These are phyloP conservation scores for Aspergillus alliaceus DNA, from an alignment of 2,329 filamentous ascomycete species.

Conservation along the genomic window DNA sequence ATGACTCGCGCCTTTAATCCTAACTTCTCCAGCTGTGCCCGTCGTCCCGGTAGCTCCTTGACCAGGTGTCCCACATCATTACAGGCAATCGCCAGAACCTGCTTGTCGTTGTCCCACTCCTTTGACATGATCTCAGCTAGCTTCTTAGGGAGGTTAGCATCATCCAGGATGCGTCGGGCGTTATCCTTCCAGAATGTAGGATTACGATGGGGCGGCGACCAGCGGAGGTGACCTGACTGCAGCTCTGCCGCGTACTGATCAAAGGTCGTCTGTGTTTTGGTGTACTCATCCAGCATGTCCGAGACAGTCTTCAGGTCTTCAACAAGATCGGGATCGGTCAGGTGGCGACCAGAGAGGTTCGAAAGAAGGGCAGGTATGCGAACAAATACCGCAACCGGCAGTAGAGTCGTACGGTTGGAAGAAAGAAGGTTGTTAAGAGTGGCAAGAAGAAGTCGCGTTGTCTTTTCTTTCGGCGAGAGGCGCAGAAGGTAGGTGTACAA, in stretches of 20 bases:
- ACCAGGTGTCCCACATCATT: conserved; percentile 89
- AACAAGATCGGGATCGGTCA: conserved; percentile 50
- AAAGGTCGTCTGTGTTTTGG: conserved; percentile 66
- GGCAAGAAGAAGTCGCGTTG: conserved; percentile 83
- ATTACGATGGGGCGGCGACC: conserved; percentile 88
- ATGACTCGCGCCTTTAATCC: conserved; percentile 85
- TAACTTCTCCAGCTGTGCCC: conserved; percentile 75
- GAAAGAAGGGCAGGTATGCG: conserved; percentile 67
- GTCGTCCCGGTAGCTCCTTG: conserved; percentile 83
- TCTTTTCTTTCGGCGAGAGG: conserved; percentile 96
- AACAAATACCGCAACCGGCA: conserved; percentile 83
- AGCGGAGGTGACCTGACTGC: conserved; percentile 80
- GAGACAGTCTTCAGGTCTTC: conserved; percentile 51
- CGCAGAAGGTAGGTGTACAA: conserved; percentile 91
- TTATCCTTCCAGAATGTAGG: conserved; percentile 90
- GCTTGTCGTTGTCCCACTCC: conserved; percentile 80
- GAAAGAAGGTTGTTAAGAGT: conserved; percentile 86
- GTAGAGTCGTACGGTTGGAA: conserved; percentile 64
- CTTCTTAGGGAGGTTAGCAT: conserved; percentile 75
- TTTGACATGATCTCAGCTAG: conserved; percentile 82
- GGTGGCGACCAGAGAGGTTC: conserved; percentile 55
- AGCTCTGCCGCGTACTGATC: conserved; percentile 77
- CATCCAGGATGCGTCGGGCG: conserved; percentile 79
- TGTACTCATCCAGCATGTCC: conserved; percentile 82
- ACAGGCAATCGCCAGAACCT: conserved; percentile 86